Conservation (phyloP, 306 rosid species). For the Quercus wislizeni region DNA sequence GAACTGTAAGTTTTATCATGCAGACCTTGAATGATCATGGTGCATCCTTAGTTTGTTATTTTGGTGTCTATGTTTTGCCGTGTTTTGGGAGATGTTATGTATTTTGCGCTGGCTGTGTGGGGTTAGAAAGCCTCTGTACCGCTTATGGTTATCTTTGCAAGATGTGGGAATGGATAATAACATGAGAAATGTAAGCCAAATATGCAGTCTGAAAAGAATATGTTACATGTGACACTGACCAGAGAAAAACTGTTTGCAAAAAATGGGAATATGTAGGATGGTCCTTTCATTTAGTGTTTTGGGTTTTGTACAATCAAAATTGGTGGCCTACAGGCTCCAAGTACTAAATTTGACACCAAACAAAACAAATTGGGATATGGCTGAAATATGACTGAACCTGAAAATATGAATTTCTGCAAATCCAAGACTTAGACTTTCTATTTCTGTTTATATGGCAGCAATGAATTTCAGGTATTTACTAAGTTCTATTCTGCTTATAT, state of each 20-base stretch:
- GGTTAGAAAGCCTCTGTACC: neutral
- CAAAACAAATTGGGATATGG: too few relatives aligned
- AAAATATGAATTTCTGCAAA: too few relatives aligned
- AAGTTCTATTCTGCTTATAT: neutral
- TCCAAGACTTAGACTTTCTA: too few relatives aligned
- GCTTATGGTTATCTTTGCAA: neutral
- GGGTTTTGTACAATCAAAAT: neutral
- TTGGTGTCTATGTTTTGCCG: constrained; percentile 5
- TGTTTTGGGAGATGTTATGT: constrained; percentile 12
- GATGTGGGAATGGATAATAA: neutral
- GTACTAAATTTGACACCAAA: neutral
- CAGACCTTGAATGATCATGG: constrained; percentile 4
- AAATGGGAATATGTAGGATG: neutral
- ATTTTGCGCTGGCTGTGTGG: constrained; percentile 6
- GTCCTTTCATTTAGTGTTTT: neutral
- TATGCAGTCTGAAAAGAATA: neutral
- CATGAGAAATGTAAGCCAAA: neutral
- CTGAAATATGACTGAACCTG: too few relatives aligned
- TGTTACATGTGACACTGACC: neutral
- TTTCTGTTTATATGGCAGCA: neutral
- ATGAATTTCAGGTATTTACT: neutral
- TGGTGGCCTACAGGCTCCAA: neutral
- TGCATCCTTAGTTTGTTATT: constrained; percentile 18
- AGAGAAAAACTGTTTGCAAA: neutral
- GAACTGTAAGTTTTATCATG: constrained; percentile 78